Base-by-base conservation (phyloP, 345 rosid genomes). In the Nasturtium officinale region DNA sequence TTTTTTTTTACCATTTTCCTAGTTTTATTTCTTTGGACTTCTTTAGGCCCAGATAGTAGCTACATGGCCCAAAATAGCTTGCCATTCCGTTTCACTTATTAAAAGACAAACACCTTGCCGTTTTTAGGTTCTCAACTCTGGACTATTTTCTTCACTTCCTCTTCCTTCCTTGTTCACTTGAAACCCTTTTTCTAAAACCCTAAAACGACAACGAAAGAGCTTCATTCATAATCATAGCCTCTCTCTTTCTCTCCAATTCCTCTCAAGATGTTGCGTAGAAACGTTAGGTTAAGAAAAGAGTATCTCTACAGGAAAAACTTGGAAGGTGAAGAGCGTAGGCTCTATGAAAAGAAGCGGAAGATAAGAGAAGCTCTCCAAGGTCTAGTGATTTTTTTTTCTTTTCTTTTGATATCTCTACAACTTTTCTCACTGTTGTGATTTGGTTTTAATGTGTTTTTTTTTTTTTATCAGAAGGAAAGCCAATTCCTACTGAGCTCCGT, bases 401-500 rank as follows among this genome's bases (percentile, higher is more conserved):
- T 23, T 1, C 45, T 55, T 9, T 32, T 7, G 25, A 23, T 23
- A 23, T 23, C 25, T 23, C 25, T 23, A 23, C 25, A 23, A 23
- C 2, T 55, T 55, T 9, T 32, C 8, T 56, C n/a, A 10, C 26
- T 38, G 33, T 65, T 35, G 1, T 50, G 52, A 9, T 65, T 65
- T 17, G 28, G 60, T 29, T 17, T 66, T 58, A 63, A 12, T 67
- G 56, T 20, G n/a, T n/a, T n/a, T n/a, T 11, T 61, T 61, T 6
- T 23, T 23, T 23, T 23, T 23, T 21, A 55, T 16, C 82, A 89
- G 98, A 91, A 79, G 99, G 99, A 59, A 91, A 91, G 70, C 90
- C 92, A 7, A 91, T 94, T 80, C 99, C 99, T 32, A 89, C 96
- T 20, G 96, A 91, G 88, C 88, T 94, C 37, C 75, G 92, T 23